A percentile compares a stretch with the other conserved stretches of the same genome.
Conservation (phyloP, 2,329 filamentous ascomycete genomes). For the Penicillium sp. region DNA sequence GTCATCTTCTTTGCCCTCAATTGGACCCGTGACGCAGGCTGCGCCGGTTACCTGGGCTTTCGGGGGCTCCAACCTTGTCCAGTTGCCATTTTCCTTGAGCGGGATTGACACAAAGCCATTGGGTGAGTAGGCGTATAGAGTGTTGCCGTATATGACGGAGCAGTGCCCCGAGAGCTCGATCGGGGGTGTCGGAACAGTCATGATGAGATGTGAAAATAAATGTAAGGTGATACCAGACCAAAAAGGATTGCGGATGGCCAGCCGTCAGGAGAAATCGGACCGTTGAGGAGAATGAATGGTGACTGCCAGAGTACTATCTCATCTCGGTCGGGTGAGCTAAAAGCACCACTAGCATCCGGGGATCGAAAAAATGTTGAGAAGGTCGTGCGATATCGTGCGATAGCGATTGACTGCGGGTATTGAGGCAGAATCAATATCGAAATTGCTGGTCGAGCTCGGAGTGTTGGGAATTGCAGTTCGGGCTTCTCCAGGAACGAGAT, state of each 20-base stretch:
- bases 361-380: neutral
- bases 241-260: conserved; percentile 27
- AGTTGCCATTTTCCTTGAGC: conserved; percentile 67
- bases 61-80: conserved; percentile 60
- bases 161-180: conserved; percentile 73
- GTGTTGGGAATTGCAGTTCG: neutral
- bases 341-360: conserved; percentile 3
- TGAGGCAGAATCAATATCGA: neutral
- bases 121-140: conserved; percentile 78
- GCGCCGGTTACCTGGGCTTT: conserved; percentile 72
- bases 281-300: conserved; percentile 23
- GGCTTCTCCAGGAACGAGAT: neutral
- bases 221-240: conserved; percentile 30
- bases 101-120: conserved; percentile 72
- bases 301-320: conserved; percentile 41
- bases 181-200: conserved; percentile 71
- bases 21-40: conserved; percentile 70
- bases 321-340: conserved; percentile 18
- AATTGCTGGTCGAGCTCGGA: conserved; percentile 5
- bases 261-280: conserved; percentile 21
- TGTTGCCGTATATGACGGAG: conserved; percentile 75
- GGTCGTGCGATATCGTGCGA: neutral
- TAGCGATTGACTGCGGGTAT: neutral
- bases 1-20: conserved; percentile 55
- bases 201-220: conserved; percentile 38